A percentile compares a stretch with the other conserved stretches of the same genome.
phyloP scores from a whole-genome alignment of 2,329 filamentous ascomycete species.

The Pseudocercospora eumusae region DNA sequence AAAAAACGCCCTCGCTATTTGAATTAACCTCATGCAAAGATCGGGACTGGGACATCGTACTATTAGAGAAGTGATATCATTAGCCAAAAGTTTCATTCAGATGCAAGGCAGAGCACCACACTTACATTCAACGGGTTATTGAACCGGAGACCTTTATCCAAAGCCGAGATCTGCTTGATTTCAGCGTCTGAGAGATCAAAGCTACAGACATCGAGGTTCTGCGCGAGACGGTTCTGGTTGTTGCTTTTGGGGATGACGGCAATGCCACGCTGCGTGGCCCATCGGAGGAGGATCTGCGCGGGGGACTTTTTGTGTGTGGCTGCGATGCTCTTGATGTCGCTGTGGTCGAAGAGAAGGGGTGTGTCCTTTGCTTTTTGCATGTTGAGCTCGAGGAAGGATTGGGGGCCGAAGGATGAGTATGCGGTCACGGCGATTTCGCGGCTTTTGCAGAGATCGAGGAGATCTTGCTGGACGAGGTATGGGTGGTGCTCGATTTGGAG shows the following conservation, averaged over 20 bases:
- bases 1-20: background rate
- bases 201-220: constrained; percentile 67
- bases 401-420: constrained; percentile 81
- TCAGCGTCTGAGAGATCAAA: constrained; percentile 69
- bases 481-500: constrained; percentile 91
- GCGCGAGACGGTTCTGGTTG: constrained; percentile 56
- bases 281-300: constrained; percentile 80
- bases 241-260: constrained; percentile 82
- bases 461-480: constrained; percentile 74
- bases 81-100: constrained; percentile 57
- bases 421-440: constrained; percentile 75
- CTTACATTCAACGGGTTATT: constrained; percentile 73
- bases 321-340: constrained; percentile 64
- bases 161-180: constrained; percentile 63
- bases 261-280: constrained; percentile 79
- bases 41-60: constrained; percentile 27
- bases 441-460: constrained; percentile 68
- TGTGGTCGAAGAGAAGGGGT: constrained; percentile 70
- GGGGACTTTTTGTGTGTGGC: constrained; percentile 70
- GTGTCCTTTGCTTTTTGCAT: constrained; percentile 67
- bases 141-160: constrained; percentile 70
- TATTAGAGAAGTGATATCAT: constrained; percentile 5
- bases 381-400: constrained; percentile 75
- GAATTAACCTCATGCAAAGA: constrained; percentile 29
- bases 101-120: background rate